These are phyloP conservation scores for Chlamydomonas schloesseri DNA, from an alignment of 139 green algal species.

Conservation along the genomic window DNA sequence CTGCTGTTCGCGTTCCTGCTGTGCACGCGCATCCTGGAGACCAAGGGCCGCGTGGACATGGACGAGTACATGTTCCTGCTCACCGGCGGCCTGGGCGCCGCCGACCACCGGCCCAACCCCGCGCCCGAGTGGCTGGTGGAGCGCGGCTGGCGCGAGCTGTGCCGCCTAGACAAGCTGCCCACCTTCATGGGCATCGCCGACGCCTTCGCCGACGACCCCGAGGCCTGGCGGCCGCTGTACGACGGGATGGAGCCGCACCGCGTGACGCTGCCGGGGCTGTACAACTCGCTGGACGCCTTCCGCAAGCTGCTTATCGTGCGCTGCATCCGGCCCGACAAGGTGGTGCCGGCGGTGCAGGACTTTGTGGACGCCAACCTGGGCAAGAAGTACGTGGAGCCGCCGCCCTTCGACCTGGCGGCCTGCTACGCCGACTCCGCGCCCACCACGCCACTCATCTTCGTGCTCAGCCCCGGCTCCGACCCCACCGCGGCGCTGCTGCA, in stretches of 20 bases:
- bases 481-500: constrained; percentile 78
- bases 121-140: constrained; percentile 77
- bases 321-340: constrained; percentile 81
- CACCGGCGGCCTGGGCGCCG: constrained; percentile 61
- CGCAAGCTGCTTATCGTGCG: constrained; percentile 74
- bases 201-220: constrained; percentile 49
- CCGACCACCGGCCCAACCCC: constrained; percentile 66
- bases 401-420: constrained; percentile 71
- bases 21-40: constrained; percentile 70
- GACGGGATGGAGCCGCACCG: constrained; percentile 71
- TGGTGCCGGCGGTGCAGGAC: constrained; percentile 72
- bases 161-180: constrained; percentile 47
- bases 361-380: constrained; percentile 62
- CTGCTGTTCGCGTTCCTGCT: constrained; percentile 87
- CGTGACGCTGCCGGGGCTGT: constrained; percentile 59
- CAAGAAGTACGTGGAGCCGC: constrained; percentile 77
- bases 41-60: constrained; percentile 64
- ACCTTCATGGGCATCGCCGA: constrained; percentile 61
- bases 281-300: constrained; percentile 64
- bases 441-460: constrained; percentile 81
- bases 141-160: constrained; percentile 59
- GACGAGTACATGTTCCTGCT: constrained; percentile 86
- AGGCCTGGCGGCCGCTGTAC: constrained; percentile 69
- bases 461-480: constrained; percentile 80
- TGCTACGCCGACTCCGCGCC: constrained; percentile 83